These are phyloP conservation scores for Diospyros kaki DNA, from an alignment of 148 eudicot species.

Conservation along the genomic window DNA sequence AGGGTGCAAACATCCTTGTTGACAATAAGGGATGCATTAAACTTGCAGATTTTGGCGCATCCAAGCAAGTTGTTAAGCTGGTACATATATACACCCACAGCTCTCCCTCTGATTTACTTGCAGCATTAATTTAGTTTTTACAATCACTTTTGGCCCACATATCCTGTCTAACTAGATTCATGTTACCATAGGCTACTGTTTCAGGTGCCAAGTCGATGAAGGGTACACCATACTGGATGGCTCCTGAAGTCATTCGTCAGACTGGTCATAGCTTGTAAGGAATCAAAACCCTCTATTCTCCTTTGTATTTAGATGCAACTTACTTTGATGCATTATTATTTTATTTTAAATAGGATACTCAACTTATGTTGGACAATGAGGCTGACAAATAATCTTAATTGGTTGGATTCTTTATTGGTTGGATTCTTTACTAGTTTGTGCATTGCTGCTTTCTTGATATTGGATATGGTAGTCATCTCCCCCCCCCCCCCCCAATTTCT, in stretches of 20 bases:
- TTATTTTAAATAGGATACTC: too few species aligned
- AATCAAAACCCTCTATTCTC: neutral
- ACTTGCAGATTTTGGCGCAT: conserved; percentile 83
- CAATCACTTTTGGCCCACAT: neutral
- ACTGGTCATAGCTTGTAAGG: conserved; percentile 76
- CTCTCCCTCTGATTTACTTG: neutral
- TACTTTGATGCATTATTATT: too few species aligned
- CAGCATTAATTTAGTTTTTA: neutral
- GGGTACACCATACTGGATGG: conserved; percentile 95
- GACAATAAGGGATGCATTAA: conserved; percentile 74
- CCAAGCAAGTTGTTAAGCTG: conserved; percentile 76
- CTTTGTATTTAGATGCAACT: too few species aligned
- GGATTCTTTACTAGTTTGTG: too few species aligned
- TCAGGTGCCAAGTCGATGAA: conserved; percentile 85
- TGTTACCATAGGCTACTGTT: conserved; percentile 48
- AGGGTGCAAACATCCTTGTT: conserved; percentile 77
- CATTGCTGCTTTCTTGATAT: too few species aligned
- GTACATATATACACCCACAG: conserved; percentile 29
- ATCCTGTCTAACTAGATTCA: conserved; percentile 1
- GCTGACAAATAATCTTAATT: too few species aligned
- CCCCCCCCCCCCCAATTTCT: too few species aligned
- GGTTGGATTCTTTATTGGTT: too few species aligned
- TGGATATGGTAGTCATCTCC: too few species aligned
- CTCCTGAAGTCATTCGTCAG: conserved; percentile 86
- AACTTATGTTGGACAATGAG: too few species aligned